These are phyloP conservation scores for Trichoderma guizhouense DNA, from an alignment of 2,329 filamentous ascomycete species.

Conservation along the genomic window DNA sequence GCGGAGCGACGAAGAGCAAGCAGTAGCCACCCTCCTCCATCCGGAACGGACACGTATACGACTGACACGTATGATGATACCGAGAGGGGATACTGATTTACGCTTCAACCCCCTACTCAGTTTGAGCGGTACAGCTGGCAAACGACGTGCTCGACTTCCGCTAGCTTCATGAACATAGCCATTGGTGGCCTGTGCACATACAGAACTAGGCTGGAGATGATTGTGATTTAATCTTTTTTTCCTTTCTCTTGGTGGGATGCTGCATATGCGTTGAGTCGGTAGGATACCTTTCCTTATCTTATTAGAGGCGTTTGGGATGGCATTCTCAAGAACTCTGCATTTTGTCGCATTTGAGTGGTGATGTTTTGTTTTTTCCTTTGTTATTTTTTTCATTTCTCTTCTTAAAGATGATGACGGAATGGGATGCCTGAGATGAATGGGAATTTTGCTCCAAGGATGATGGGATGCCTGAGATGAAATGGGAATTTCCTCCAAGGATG, in stretches of 20 bases:
- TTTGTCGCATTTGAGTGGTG: constrained; percentile 15
- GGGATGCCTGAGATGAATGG: constrained; percentile 2
- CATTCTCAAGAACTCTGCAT: constrained; percentile 16
- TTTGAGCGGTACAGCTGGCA: neutral
- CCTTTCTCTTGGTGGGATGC: constrained; percentile 7
- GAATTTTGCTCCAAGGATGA: neutral
- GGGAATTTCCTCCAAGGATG: neutral
- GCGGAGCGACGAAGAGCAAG: constrained; percentile 49
- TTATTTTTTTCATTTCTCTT: neutral
- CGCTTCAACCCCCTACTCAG: neutral
- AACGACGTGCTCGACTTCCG: neutral
- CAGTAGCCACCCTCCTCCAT: constrained; percentile 28
- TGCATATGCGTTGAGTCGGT: constrained; percentile 16
- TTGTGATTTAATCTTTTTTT: neutral
- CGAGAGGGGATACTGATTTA: constrained; percentile 21
- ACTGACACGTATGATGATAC: constrained; percentile 28
- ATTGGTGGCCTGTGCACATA: constrained; percentile 7
- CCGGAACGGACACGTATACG: constrained; percentile 28
- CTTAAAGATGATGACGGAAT: neutral
- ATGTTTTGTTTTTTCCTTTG: neutral
- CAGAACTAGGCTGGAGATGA: neutral
- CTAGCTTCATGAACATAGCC: neutral
- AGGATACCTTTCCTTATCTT: constrained; percentile 16
- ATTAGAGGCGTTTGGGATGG: constrained; percentile 17
- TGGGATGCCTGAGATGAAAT: constrained; percentile 5